phyloP scores from a whole-genome alignment of 805 yeast genomes.

The Candida fluviatilis region DNA sequence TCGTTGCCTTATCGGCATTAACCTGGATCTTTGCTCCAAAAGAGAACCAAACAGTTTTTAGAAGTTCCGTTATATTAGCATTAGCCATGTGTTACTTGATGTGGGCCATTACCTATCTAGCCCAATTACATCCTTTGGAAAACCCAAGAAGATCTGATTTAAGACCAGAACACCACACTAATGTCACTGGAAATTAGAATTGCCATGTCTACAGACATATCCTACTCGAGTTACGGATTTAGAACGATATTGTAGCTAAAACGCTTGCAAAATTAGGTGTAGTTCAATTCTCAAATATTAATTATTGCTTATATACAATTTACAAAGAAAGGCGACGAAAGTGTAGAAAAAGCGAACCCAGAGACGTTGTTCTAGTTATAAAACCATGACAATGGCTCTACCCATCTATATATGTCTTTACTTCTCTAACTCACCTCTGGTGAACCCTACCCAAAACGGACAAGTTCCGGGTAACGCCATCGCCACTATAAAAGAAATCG shows the following conservation, averaged over 20 bases:
- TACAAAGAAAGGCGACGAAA: too few relatives aligned
- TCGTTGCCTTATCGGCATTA: conserved; percentile 53
- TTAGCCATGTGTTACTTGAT: conserved; percentile 75
- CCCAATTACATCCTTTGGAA: conserved; percentile 87
- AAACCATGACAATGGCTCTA: too few relatives aligned
- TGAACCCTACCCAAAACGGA: too few relatives aligned
- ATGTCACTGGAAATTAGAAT: background rate
- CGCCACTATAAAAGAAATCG: background rate
- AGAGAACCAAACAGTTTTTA: conserved; percentile 51
- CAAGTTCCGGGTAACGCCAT: background rate
- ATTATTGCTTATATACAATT: too few relatives aligned
- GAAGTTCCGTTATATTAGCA: conserved; percentile 53
- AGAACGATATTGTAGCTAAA: too few relatives aligned
- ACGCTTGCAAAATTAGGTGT: too few relatives aligned
- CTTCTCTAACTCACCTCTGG: too few relatives aligned
- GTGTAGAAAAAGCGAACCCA: too few relatives aligned
- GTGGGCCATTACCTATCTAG: conserved; percentile 91
- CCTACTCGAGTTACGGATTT: too few relatives aligned
- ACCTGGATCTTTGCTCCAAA: conserved; percentile 88
- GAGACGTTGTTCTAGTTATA: too few relatives aligned
- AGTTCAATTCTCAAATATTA: too few relatives aligned
- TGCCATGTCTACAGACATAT: background rate
- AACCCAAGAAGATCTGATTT: conserved; percentile 86
- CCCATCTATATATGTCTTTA: too few relatives aligned
- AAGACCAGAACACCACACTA: conserved; percentile 58